These are phyloP conservation scores for Candida neerlandica DNA, from an alignment of 1,139 yeast genomes.

Conservation along the genomic window DNA sequence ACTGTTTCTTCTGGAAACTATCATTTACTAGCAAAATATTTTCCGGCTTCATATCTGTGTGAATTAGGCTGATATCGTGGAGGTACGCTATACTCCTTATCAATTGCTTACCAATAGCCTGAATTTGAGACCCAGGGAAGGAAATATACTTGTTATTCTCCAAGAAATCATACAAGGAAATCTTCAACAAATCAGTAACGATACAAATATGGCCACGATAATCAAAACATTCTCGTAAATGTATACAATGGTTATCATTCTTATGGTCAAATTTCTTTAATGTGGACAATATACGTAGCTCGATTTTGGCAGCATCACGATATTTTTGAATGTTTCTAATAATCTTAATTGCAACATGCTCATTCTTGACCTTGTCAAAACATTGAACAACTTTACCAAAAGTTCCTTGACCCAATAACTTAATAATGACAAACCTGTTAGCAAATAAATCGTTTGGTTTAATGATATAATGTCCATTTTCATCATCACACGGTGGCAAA, in stretches of 20 bases:
- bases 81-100: constrained; percentile 83
- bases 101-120: constrained; percentile 83
- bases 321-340: constrained; percentile 79
- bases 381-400: constrained; percentile 93
- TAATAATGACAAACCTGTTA: constrained; percentile 64
- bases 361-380: constrained; percentile 55
- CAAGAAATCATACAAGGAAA: constrained; percentile 87
- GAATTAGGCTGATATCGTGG: constrained; percentile 87
- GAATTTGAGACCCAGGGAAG: constrained; percentile 85
- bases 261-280: constrained; percentile 72
- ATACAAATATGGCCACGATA: constrained; percentile 92
- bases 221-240: constrained; percentile 87
- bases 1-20: constrained; percentile 37
- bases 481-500: constrained; percentile 62
- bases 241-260: constrained; percentile 73
- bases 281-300: constrained; percentile 76
- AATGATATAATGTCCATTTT: constrained; percentile 82
- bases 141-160: constrained; percentile 72
- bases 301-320: constrained; percentile 85
- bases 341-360: constrained; percentile 86
- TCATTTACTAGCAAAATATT: constrained; percentile 78
- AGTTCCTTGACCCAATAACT: constrained; percentile 92
- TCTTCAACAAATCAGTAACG: constrained; percentile 84
- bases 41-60: constrained; percentile 95
- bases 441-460: constrained; percentile 63